phyloP scores from a whole-genome alignment of 108 stramenopile species.

The Skeletonema grethae region DNA sequence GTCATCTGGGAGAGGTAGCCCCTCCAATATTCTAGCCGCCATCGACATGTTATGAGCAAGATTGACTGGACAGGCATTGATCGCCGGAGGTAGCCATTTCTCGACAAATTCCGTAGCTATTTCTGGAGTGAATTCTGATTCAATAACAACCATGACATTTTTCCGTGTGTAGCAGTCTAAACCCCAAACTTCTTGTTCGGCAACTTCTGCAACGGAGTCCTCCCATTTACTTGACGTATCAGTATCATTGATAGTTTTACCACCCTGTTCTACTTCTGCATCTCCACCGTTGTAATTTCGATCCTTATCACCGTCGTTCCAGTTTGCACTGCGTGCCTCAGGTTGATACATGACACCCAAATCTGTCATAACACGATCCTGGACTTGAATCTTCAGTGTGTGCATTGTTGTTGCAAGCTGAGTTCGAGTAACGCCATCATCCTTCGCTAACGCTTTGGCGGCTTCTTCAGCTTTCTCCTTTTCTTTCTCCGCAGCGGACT shows the following conservation, averaged over 20 bases:
- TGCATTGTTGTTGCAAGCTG: slow-evolving; percentile 77
- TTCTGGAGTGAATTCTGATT: slow-evolving; percentile 63
- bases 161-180: slow-evolving; percentile 87
- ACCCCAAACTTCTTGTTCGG: slow-evolving; percentile 90
- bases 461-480: slow-evolving; percentile 57
- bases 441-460: slow-evolving; percentile 66
- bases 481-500: slow-evolving; percentile 26
- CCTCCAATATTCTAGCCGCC: slow-evolving; percentile 70
- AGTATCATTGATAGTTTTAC: not conserved
- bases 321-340: slow-evolving; percentile 80
- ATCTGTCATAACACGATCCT: slow-evolving; percentile 87
- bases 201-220: slow-evolving; percentile 57
- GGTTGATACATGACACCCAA: slow-evolving; percentile 68
- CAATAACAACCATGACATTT: slow-evolving; percentile 72
- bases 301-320: slow-evolving; percentile 50
- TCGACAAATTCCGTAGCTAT: slow-evolving; percentile 73
- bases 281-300: slow-evolving; percentile 40
- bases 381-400: slow-evolving; percentile 71
- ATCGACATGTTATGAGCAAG: slow-evolving; percentile 75
- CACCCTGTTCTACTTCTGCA: slow-evolving; percentile 45
- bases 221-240: slow-evolving; percentile 8
- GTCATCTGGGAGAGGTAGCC: slow-evolving; percentile 44
- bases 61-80: slow-evolving; percentile 84
- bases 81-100: slow-evolving; percentile 86
- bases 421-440: slow-evolving; percentile 84